Conservation (phyloP, 1,284 basidiomycete species). For the Marasmius tenuissimus region DNA sequence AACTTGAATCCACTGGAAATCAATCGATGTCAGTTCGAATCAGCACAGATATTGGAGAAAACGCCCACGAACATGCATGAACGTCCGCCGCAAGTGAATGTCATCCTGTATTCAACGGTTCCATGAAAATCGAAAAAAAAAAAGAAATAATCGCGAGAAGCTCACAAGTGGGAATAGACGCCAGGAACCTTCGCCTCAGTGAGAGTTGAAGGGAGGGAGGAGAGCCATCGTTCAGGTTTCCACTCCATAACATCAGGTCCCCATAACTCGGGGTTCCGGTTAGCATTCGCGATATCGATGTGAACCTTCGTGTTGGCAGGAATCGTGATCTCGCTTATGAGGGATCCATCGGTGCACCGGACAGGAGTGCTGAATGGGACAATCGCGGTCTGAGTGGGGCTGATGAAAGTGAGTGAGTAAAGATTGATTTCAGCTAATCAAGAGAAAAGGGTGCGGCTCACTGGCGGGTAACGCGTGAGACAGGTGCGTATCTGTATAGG, state of each 20-base stretch:
- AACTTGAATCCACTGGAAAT: conserved; percentile 29
- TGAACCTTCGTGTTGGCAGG: conserved; percentile 25
- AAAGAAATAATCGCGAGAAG: background rate
- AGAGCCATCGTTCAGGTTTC: conserved; percentile 35
- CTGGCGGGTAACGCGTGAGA: conserved; percentile 10
- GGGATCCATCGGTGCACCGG: conserved; percentile 22
- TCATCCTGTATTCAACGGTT: conserved; percentile 22
- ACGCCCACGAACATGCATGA: conserved; percentile 26
- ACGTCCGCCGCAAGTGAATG: conserved; percentile 28
- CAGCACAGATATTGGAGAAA: background rate
- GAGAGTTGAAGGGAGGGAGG: conserved; percentile 22
- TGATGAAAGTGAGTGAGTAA: background rate
- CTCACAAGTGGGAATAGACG: conserved; percentile 16
- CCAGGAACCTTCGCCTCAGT: conserved; percentile 11
- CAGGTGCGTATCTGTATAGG: conserved; percentile 17
- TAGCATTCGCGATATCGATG: conserved; percentile 25
- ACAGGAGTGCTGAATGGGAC: conserved; percentile 22
- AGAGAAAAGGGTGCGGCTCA: conserved; percentile 1
- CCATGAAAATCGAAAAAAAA: background rate
- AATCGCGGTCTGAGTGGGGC: conserved; percentile 19
- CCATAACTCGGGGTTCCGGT: conserved; percentile 31
- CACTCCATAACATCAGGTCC: conserved; percentile 34
- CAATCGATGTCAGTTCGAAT: background rate
- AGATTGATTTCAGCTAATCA: background rate
- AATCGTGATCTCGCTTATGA: conserved; percentile 24